phyloP scores from a whole-genome alignment of 2,329 filamentous ascomycete species.

The Arthrobotrys entomopaga region DNA sequence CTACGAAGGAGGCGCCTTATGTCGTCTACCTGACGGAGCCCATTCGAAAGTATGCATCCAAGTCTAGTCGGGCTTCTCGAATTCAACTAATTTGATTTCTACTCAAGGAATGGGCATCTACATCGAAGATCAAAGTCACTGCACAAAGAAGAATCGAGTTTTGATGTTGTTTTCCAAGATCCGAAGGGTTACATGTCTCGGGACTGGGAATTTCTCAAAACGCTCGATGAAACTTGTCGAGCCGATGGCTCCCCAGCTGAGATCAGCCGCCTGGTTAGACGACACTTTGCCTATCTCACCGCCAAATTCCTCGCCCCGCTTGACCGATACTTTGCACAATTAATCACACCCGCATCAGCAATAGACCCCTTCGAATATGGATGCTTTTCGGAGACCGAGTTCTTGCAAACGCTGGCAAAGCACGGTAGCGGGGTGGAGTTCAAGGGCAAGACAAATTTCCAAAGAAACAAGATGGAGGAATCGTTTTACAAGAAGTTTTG shows the following conservation, averaged over 20 bases:
- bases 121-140: constrained; percentile 34
- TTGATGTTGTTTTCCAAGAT: constrained; percentile 56
- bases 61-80: not conserved
- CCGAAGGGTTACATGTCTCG: constrained; percentile 58
- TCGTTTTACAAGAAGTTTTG: constrained; percentile 59
- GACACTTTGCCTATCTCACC: constrained; percentile 58
- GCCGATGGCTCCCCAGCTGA: constrained; percentile 41
- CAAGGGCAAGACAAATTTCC: constrained; percentile 59
- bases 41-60: constrained; percentile 22
- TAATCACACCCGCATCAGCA: constrained; percentile 52
- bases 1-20: constrained; percentile 54
- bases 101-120: constrained; percentile 37
- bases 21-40: constrained; percentile 58
- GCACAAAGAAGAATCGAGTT: constrained; percentile 53
- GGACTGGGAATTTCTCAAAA: constrained; percentile 58
- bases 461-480: constrained; percentile 57
- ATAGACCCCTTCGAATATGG: constrained; percentile 57
- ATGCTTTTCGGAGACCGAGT: constrained; percentile 58
- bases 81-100: not conserved
- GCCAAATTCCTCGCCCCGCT: constrained; percentile 58
- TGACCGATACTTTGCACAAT: constrained; percentile 58
- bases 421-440: constrained; percentile 59
- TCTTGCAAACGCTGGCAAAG: constrained; percentile 57
- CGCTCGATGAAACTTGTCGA: constrained; percentile 57
- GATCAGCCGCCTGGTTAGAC: constrained; percentile 56